Base-by-base conservation (phyloP, 768 basidiomycete species). In the Suillus fuscotomentosus region DNA sequence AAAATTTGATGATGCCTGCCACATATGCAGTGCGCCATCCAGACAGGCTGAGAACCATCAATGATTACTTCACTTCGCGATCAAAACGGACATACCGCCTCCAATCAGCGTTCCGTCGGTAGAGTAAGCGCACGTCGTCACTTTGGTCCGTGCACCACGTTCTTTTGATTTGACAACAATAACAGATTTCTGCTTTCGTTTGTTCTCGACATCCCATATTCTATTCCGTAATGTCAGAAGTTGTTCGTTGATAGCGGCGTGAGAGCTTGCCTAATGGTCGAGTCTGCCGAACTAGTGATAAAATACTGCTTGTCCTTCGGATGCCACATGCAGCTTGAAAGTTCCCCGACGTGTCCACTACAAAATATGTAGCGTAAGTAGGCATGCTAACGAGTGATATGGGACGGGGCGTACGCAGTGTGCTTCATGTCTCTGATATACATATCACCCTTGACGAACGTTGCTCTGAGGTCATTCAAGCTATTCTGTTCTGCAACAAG, bases 401-500 rank as follows among this genome's bases (percentile, higher is more conserved):
- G 3, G 24, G 24, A 66, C 10, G 36, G 64, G 57, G 81, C 95
- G 68, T 70, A 97, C 97, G 90, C 84, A n/a, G 97, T 99, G 73
- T 99, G 90, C 77, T 94, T 94, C 93, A 99, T 96, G 78, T 99
- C 97, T 63, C 97, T 90, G 69, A 99, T 92, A 75, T 99, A 99
- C 65, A 92, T 94, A 78, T 99, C 97, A 41, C 97, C 97, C 79
- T 99, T 99, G 73, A 94, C 82, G 75, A 84, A 90, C 64, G 88
- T 88, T 67, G 88, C 87, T 77, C 91, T 91, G 71, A 63, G 70
- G 81, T 83, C 78, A 83, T 80, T 86, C 75, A 82, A 79, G 77
- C 80, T 75, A 82, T 76, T 70, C 76, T 69, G 71, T 66, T 69
- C 70, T 62, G 60, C 64, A 47, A 60, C 51, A 57, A 54, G 48